Percentiles rank a stretch among this genome's conserved stretches.
phyloP scores from a whole-genome alignment of 1,284 basidiomycete genomes.

The Ganoderma lucidum region DNA sequence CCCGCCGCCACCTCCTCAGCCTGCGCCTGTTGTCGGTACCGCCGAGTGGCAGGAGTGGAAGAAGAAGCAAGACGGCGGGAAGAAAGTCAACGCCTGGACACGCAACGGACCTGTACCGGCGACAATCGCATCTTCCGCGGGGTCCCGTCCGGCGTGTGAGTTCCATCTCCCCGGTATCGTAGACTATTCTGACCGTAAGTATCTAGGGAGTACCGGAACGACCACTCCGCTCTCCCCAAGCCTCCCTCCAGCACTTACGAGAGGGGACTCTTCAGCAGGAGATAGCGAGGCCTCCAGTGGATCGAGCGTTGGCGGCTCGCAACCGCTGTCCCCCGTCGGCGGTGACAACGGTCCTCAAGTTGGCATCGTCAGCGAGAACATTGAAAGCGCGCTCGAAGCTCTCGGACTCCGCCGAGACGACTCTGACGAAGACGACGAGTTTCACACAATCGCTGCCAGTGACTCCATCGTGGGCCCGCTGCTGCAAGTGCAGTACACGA shows the following conservation, averaged over 20 bases:
- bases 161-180: no score
- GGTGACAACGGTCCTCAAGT: not conserved
- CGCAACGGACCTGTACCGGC: not conserved
- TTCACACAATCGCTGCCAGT: not conserved
- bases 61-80: not conserved
- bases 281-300: conserved; percentile 8
- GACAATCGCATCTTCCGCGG: not conserved
- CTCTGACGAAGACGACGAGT: conserved; percentile 15
- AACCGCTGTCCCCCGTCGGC: conserved; percentile 1
- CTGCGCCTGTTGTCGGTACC: conserved; percentile 24
- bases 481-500: not conserved
- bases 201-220: conserved; percentile 9
- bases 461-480: not conserved
- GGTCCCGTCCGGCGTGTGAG: not conserved
- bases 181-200: not conserved
- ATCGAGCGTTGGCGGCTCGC: conserved; percentile 6
- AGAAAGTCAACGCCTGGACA: not conserved
- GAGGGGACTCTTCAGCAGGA: conserved; percentile 5
- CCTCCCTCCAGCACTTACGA: conserved; percentile 12
- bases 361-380: not conserved
- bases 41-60: conserved; percentile 26
- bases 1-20: conserved; percentile 22
- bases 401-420: conserved; percentile 18
- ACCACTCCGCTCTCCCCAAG: conserved; percentile 12
- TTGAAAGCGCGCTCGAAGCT: conserved; percentile 11